Percentiles rank a stretch among this genome's conserved stretches.
phyloP scores from a whole-genome alignment of 345 rosid species.

The Dovyalis caffra region DNA sequence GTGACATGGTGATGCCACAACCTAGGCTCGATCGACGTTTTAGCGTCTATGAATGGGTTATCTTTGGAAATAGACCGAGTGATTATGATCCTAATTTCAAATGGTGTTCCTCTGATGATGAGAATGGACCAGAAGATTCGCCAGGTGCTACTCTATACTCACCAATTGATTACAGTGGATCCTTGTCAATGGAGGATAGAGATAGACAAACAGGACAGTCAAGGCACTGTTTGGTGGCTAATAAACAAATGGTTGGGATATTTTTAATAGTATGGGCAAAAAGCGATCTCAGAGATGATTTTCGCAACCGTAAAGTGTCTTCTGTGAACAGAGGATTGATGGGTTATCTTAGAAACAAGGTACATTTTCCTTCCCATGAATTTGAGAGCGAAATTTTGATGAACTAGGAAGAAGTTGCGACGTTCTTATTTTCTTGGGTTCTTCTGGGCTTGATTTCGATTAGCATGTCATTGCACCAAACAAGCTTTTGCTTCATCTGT shows the following conservation, averaged over 20 bases:
- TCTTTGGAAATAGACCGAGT: conserved; percentile 53
- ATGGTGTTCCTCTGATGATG: conserved; percentile 84
- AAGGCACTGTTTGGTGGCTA: conserved; percentile 78
- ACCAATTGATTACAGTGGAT: conserved; percentile 46
- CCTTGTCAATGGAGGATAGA: conserved; percentile 51
- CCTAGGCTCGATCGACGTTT: conserved; percentile 64
- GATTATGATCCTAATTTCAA: conserved; percentile 62
- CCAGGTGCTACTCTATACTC: conserved; percentile 42
- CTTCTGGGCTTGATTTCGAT: too few species aligned
- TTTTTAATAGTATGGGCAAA: conserved; percentile 90
- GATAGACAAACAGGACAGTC: conserved; percentile 48
- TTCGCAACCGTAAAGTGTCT: conserved; percentile 79
- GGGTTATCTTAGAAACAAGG: conserved; percentile 99
- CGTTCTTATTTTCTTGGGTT: conserved; percentile 11
- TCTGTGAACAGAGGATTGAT: conserved; percentile 98
- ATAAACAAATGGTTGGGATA: conserved; percentile 98
- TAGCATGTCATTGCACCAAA: too few species aligned
- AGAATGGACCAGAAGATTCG: conserved; percentile 60
- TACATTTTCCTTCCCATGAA: conserved; percentile 22
- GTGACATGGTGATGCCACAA: conserved; percentile 37
- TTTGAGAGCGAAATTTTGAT: conserved; percentile 10
- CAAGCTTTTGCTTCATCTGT: too few species aligned
- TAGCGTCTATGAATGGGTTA: conserved; percentile 75
- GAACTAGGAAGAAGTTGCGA: not conserved
- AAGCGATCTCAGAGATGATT: conserved; percentile 67